Evolutionary conservation across 169 alveolate genomes (phyloP), one percentile per base, ranked within the genome.

Genomic region (Cyclospora cayetanensis): DNA sequence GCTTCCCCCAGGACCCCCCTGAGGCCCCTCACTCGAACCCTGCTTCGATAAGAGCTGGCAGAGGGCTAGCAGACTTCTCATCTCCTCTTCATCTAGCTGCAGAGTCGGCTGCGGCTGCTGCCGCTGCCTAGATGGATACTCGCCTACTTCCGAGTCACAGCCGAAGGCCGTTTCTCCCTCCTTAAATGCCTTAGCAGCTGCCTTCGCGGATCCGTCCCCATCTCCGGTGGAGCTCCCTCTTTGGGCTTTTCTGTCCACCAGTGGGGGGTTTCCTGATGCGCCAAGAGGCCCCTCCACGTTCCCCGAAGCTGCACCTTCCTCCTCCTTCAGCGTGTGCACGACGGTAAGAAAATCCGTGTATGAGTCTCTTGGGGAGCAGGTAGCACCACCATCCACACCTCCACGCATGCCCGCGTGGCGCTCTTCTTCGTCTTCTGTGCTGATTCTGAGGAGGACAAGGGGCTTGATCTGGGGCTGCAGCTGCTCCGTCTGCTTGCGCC

Each of bases 11-110:
- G 4, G 72, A 50, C 74, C 89, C 4, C 53, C 4, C 53, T 43
- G 34, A 46, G 31, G 9, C 37, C 89, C 89, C 29, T 79, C 89
- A 7, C 74, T 52, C 37, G 89, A 52, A 12, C 50, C 20, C n/a
- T n/a, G n/a, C 50, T 79, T 79, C 74, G 74, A 50, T 52, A 79
- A 37, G 20, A 79, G 89, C 74, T 79, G 89, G 50, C 89, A 79
- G 22, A 79, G 89, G 27, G 89, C 50, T 52, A 79, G 22, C 52
- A 79, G 50, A 11, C 89, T 72, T 52, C 89, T 79, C 74, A 79
- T 20, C 34, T 79, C 89, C 41, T 79, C 72, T 25, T 79, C 89
- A 79, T 52, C 89, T 2, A 79, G 89, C 53, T 37, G 68, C 89
- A 79, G 74, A 34, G 34, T 79, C 22, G 34, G 87, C 12, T 43